Conservation (phyloP, 257 asterid species). For the Verbascum thapsus region DNA sequence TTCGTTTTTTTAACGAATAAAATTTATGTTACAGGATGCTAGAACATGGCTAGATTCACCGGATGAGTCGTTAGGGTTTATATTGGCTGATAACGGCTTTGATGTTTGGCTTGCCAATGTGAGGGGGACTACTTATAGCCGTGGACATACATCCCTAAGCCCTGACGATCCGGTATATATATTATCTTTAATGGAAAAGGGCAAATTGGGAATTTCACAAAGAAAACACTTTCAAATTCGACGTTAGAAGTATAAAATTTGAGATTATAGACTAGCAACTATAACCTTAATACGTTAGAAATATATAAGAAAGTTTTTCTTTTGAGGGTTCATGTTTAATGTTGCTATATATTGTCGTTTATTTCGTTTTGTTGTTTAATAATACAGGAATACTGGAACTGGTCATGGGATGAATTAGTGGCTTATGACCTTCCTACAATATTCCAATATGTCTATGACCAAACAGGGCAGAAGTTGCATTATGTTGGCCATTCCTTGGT, state of each 20-base stretch:
- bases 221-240: no score
- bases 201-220: no score
- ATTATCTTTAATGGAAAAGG: no score
- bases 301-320: no score
- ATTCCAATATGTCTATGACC: constrained; percentile 48
- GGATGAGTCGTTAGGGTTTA: constrained; percentile 57
- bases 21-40: constrained; percentile 50
- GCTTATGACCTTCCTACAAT: constrained; percentile 63
- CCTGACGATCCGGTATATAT: constrained; percentile 51
- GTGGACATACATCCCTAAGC: constrained; percentile 53
- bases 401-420: constrained; percentile 91
- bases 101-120: constrained; percentile 78
- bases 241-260: no score
- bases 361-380: neutral
- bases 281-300: no score
- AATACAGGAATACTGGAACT: constrained; percentile 64
- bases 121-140: constrained; percentile 69
- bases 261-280: no score
- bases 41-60: constrained; percentile 63
- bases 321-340: no score
- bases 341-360: no score
- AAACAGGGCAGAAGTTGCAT: constrained; percentile 66
- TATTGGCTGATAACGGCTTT: constrained; percentile 60
- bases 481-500: constrained; percentile 89
- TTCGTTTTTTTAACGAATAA: neutral